Conservation (phyloP, 306 rosid genomes). For the Quercus aquifolioides region DNA sequence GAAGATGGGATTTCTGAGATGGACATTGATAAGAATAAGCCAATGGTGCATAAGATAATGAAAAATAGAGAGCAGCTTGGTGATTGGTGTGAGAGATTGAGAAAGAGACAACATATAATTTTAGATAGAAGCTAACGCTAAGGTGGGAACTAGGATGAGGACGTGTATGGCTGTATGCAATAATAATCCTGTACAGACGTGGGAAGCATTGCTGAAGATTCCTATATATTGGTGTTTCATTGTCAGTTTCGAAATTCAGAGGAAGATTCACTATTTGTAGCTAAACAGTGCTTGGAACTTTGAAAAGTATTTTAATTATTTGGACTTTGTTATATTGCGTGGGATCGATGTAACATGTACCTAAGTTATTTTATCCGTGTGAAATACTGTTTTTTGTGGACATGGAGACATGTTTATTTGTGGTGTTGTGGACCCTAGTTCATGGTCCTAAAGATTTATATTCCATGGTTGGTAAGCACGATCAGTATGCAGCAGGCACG, state of each 20-base stretch:
- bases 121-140: constrained; percentile 11
- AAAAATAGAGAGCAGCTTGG: constrained; percentile 7
- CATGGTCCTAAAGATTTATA: too few relatives aligned
- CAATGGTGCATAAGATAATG: constrained; percentile 19
- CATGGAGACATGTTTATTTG: neutral
- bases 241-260: neutral
- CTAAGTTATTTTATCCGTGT: neutral
- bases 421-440: neutral
- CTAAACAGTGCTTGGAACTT: neutral
- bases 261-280: neutral
- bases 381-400: neutral
- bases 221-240: constrained; percentile 9
- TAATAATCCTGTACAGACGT: constrained; percentile 58
- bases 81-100: constrained; percentile 21
- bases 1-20: constrained; percentile 25
- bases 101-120: constrained; percentile 29
- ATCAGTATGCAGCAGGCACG: too few relatives aligned
- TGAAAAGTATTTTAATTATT: neutral
- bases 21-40: constrained; percentile 22
- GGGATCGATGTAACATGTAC: too few relatives aligned
- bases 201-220: constrained; percentile 40
- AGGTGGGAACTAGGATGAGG: constrained; percentile 43
- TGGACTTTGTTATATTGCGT: too few relatives aligned
- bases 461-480: too few relatives aligned
- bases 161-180: constrained; percentile 65